A percentile compares a stretch with the other conserved stretches of the same genome.
Conservation (phyloP, 352 stramenopile species). For the Phytophthora tentaculata region DNA sequence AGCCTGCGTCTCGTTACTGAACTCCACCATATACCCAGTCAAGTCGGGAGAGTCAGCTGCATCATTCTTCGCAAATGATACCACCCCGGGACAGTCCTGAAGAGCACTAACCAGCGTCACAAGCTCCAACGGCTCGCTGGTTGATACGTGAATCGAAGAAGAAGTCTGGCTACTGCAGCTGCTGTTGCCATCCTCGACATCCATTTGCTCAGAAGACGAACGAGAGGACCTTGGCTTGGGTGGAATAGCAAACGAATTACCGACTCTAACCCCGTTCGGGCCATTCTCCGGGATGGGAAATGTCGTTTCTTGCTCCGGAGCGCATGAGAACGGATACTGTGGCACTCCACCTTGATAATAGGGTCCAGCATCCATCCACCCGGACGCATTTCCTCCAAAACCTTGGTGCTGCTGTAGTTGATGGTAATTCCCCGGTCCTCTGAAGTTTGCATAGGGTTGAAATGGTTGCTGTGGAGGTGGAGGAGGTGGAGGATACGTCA, state of each 20-base stretch:
- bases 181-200: conserved; percentile 31
- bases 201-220: conserved; percentile 29
- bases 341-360: conserved; percentile 34
- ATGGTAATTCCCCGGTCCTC: conserved; percentile 25
- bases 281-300: conserved; percentile 28
- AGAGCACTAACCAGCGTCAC: conserved; percentile 51
- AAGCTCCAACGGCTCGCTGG: conserved; percentile 53
- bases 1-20: conserved; percentile 49
- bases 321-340: conserved; percentile 36
- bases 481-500: conserved; percentile 31
- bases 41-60: conserved; percentile 21
- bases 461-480: conserved; percentile 28
- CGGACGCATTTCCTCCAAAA: conserved; percentile 27
- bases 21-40: conserved; percentile 59
- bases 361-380: conserved; percentile 34
- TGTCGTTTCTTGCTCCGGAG: conserved; percentile 27
- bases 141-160: conserved; percentile 58
- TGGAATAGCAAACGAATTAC: conserved; percentile 9
- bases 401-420: conserved; percentile 30
- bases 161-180: conserved; percentile 32
- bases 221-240: conserved; percentile 23
- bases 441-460: conserved; percentile 31
- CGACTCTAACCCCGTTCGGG: background rate
- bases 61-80: conserved; percentile 59
- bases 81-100: conserved; percentile 56